Base-by-base conservation (phyloP, 2,329 filamentous ascomycete genomes). In the Colletotrichum sp. region DNA sequence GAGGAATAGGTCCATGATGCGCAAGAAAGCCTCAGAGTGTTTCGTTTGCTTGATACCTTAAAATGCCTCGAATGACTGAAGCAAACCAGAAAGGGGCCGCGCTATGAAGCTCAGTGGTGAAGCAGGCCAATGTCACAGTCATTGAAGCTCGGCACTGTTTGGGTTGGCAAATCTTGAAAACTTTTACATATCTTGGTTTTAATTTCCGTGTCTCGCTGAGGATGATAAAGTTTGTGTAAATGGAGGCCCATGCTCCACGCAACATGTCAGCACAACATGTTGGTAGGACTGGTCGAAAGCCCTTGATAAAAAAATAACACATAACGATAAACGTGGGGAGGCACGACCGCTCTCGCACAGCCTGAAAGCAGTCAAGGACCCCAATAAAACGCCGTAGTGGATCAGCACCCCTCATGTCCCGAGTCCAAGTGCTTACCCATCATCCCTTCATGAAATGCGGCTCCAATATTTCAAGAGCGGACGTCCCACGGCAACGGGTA, bases 401-500 rank as follows among this genome's bases (percentile, higher is more conserved):
- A 55, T 29, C 21, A 16, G 57, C 57, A 33, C 57, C 47, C 38
- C 66, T 54, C 13, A 16, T 63, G 43, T 33, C 31, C 43, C 16
- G 21, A 54, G 18, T 58, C 38, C 24, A 31, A 29, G 29, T 68
- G 43, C 63, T 55, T 18, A 31, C n/a, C 43, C 65, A 24, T 66
- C 31, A 47, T 34, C 34, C 57, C 24, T 58, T 58, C 34, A 62
- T n/a, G 18, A 36, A 27, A 21, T 63, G 11, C 29, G 24, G 31
- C 16, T 12, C 27, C 13, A 24, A 21, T 43, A 12, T 11, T 31
- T 63, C 27, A 73, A 33, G 68, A 36, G 84, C 81, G 71, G 21
- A 55, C 54, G 66, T 90, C 87, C 93, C 93, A 95, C 13, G 93
- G 93, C 77, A 94, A 83, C 5, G 91, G 89, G 80, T 94, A 95